Conservation (phyloP, 2,329 filamentous ascomycete genomes). For the Aspergillus sp. region DNA sequence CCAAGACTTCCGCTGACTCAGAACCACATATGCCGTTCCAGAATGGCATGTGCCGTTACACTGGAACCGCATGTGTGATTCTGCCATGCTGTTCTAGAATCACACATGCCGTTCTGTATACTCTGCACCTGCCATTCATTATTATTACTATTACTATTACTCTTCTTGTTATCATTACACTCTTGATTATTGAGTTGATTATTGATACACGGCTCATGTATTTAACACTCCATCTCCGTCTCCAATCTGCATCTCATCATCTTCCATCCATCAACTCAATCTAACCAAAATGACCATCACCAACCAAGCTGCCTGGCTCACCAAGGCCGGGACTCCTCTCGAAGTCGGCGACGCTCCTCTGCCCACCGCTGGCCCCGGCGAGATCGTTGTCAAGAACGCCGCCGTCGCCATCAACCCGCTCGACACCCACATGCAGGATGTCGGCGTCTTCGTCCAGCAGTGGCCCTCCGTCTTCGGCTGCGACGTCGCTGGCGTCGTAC, state of each 20-base stretch:
- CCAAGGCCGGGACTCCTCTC: constrained; percentile 20
- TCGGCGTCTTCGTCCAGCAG: constrained; percentile 13
- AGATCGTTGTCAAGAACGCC: constrained; percentile 44
- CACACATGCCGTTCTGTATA: too few relatives aligned
- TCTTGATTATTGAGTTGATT: neutral
- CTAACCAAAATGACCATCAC: neutral
- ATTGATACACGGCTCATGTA: neutral
- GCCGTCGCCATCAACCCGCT: constrained; percentile 47
- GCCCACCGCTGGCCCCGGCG: constrained; percentile 32
- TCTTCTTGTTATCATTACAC: neutral
- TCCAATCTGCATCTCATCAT: neutral
- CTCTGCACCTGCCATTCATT: too few relatives aligned
- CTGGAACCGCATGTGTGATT: neutral
- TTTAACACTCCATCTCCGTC: neutral
- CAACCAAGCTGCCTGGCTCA: constrained; percentile 19
- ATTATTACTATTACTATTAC: too few relatives aligned
- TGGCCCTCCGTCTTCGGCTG: constrained; percentile 36
- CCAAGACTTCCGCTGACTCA: neutral
- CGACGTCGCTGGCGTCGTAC: constrained; percentile 49
- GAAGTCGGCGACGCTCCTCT: constrained; percentile 41
- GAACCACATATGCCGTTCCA: neutral
- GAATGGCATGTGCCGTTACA: neutral
- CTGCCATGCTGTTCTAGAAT: too few relatives aligned
- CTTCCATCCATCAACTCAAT: neutral
- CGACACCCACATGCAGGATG: constrained; percentile 41